These are phyloP conservation scores for Aspergillus biplanus DNA, from an alignment of 495 filamentous ascomycete species.

Conservation along the genomic window DNA sequence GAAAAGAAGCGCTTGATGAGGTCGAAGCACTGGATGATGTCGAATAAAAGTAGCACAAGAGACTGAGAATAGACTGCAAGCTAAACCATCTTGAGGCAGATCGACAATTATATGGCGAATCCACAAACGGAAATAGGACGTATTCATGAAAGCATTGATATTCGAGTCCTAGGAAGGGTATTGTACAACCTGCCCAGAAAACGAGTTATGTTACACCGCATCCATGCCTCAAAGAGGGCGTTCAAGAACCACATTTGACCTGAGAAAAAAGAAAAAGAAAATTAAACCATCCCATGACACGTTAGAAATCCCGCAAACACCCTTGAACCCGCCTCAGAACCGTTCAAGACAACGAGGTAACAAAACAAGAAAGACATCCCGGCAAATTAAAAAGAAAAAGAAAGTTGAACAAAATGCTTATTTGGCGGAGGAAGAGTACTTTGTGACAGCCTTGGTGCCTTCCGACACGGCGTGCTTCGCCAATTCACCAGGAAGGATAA, in stretches of 20 bases:
- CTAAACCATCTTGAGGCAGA: not conserved
- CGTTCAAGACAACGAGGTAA: conserved; percentile 61
- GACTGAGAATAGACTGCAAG: not conserved
- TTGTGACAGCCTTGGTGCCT: conserved; percentile 99
- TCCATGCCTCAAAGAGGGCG: conserved; percentile 61
- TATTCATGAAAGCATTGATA: conserved; percentile 55
- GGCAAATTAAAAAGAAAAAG: conserved; percentile 47
- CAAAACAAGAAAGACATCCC: conserved; percentile 51
- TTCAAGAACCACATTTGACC: conserved; percentile 68
- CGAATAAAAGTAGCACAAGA: conserved; percentile 23
- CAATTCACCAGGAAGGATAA: conserved; percentile 97
- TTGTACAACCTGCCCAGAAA: conserved; percentile 42
- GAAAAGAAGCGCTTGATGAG: conserved; percentile 80
- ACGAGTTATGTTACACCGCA: conserved; percentile 77
- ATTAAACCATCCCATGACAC: conserved; percentile 84
- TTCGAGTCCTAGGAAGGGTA: conserved; percentile 48
- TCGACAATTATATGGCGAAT: not conserved
- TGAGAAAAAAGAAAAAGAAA: conserved; percentile 52
- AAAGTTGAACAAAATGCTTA: conserved; percentile 60
- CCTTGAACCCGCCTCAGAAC: conserved; percentile 65
- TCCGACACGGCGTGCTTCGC: conserved; percentile 99
- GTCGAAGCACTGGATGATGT: conserved; percentile 84
- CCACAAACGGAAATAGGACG: not conserved
- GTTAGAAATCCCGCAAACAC: conserved; percentile 78
- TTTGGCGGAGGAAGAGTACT: conserved; percentile 99